Evolutionary conservation across 2,329 filamentous ascomycete species (phyloP).

Genomic region (Fusarium algeriense): DNA sequence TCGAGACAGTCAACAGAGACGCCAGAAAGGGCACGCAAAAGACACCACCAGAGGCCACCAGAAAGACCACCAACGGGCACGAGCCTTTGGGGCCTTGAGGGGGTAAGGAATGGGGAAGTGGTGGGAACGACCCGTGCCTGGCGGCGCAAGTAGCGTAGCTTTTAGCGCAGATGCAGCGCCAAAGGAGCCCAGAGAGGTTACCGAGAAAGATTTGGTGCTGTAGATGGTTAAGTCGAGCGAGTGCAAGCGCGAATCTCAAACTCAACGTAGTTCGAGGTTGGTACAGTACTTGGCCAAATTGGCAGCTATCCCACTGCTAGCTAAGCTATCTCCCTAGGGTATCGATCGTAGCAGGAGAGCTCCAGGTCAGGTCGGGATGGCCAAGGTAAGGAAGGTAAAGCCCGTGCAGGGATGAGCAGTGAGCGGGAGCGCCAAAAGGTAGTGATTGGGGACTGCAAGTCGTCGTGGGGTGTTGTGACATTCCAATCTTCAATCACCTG

Average conservation of each 20-base stretch:
- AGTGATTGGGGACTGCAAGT: constrained; percentile 41
- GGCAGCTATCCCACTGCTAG: constrained; percentile 15
- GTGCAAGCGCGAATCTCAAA: constrained; percentile 24
- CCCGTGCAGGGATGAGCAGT: constrained; percentile 38
- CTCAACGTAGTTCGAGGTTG: constrained; percentile 8
- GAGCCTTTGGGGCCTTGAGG: constrained; percentile 46
- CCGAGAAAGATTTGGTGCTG: constrained; percentile 20
- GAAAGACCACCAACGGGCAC: constrained; percentile 46
- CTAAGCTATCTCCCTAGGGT: constrained; percentile 1
- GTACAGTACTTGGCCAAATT: not conserved
- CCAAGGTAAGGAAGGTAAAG: constrained; percentile 17
- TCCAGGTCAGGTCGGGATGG: constrained; percentile 20
- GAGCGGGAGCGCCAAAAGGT: constrained; percentile 43
- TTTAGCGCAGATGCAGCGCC: constrained; percentile 47
- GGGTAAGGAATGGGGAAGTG: constrained; percentile 43
- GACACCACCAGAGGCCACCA: constrained; percentile 34
- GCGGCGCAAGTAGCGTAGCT: constrained; percentile 47
- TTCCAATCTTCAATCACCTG: constrained; percentile 49
- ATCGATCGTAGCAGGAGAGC: constrained; percentile 6
- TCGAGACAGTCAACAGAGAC: constrained; percentile 47
- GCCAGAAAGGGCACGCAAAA: constrained; percentile 40
- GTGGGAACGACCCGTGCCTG: constrained; percentile 49
- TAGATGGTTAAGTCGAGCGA: constrained; percentile 15
- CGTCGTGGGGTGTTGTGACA: constrained; percentile 48
- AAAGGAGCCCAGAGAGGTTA: constrained; percentile 38